Evolutionary conservation across 805 yeast genomes (phyloP).

Genomic region (Saccharomyces cerevisiae): DNA sequence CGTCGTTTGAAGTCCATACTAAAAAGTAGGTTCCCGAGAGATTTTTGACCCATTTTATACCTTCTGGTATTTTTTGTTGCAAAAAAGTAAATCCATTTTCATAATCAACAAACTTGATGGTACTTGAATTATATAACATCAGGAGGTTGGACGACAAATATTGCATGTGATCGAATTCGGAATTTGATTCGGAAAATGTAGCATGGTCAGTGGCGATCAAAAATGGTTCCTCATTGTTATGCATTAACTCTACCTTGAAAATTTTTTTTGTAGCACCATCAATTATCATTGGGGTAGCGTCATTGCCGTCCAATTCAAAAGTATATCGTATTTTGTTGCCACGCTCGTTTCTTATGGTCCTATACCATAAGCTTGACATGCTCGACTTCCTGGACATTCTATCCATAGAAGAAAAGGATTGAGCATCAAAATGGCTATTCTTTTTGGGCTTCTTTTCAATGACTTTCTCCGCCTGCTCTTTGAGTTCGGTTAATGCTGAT

Average conservation of each 20-base stretch:
- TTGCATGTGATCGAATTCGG: constrained; percentile 11
- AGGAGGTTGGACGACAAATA: constrained; percentile 16
- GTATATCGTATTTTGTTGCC: constrained; percentile 8
- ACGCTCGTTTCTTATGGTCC: not conserved
- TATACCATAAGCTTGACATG: constrained; percentile 16
- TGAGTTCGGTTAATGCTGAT: constrained; percentile 14
- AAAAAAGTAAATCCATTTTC: constrained; percentile 23
- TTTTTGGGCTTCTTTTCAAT: constrained; percentile 1
- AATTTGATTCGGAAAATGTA: constrained; percentile 17
- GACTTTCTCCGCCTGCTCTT: not conserved
- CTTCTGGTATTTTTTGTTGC: constrained; percentile 14
- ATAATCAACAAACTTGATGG: constrained; percentile 21
- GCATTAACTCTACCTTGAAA: constrained; percentile 7
- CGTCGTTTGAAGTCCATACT: constrained; percentile 16
- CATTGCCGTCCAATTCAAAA: constrained; percentile 9
- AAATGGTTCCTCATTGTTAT: constrained; percentile 5
- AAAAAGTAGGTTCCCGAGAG: constrained; percentile 14
- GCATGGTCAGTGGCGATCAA: constrained; percentile 12
- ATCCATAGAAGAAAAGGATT: constrained; percentile 7
- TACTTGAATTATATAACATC: constrained; percentile 11
- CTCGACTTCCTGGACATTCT: constrained; percentile 14
- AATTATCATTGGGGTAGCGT: constrained; percentile 8
- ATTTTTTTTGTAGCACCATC: constrained; percentile 17
- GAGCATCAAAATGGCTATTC: constrained; percentile 4
- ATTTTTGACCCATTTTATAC: constrained; percentile 15